phyloP scores from a whole-genome alignment of 1,139 yeast species.

The Zhuliangozyma parablackwelliae region DNA sequence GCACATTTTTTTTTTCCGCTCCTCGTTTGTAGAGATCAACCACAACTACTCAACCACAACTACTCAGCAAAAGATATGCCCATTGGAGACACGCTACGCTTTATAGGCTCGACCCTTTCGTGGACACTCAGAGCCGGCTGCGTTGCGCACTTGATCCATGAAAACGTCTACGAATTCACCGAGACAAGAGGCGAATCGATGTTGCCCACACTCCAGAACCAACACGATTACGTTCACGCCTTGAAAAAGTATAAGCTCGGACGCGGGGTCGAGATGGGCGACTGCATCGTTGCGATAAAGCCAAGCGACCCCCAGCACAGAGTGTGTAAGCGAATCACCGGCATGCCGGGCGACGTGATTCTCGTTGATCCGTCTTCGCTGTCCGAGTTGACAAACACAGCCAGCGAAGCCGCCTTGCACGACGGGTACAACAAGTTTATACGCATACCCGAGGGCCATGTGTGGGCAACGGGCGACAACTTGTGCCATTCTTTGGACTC shows the following conservation, averaged over 20 bases:
- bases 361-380: slow-evolving; percentile 74
- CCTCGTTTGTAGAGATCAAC: too few species aligned
- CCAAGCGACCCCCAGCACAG: slow-evolving; percentile 86
- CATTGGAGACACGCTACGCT: slow-evolving; percentile 20
- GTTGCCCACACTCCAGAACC: slow-evolving; percentile 81
- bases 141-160: slow-evolving; percentile 61
- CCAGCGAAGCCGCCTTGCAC: slow-evolving; percentile 24
- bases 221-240: slow-evolving; percentile 78
- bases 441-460: slow-evolving; percentile 81
- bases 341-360: slow-evolving; percentile 91
- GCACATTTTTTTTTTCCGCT: too few species aligned
- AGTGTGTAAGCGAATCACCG: slow-evolving; percentile 89
- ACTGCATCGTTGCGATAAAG: slow-evolving; percentile 79
- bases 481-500: slow-evolving; percentile 86
- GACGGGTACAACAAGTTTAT: slow-evolving; percentile 58
- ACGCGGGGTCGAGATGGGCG: slow-evolving; percentile 67
- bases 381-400: slow-evolving; percentile 44
- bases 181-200: slow-evolving; percentile 91
- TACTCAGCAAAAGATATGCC: too few species aligned
- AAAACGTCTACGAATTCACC: slow-evolving; percentile 67
- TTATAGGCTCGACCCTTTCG: slow-evolving; percentile 30
- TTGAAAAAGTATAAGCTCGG: slow-evolving; percentile 60
- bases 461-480: slow-evolving; percentile 97
- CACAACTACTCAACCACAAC: too few species aligned
- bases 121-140: slow-evolving; percentile 64